These are phyloP conservation scores for Vinca major DNA, from an alignment of 305 asterid species.

Conservation along the genomic window DNA sequence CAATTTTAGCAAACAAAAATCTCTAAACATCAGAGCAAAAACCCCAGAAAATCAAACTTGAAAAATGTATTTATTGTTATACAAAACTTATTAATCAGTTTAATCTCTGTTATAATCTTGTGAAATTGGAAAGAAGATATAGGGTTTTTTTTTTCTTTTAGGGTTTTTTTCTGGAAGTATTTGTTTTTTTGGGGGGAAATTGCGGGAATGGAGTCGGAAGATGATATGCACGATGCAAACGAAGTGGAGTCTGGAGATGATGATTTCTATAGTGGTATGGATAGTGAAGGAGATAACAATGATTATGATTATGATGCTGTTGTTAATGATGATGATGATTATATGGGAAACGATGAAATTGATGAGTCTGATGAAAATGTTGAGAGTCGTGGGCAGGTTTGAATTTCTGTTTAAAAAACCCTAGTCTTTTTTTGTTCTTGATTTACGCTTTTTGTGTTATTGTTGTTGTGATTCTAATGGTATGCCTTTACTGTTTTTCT, in stretches of 20 bases:
- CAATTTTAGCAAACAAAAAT: too few relatives aligned
- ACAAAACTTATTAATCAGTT: too few relatives aligned
- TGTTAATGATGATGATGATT: conserved; percentile 63
- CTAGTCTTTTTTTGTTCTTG: neutral
- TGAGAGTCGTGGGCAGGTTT: conserved; percentile 61
- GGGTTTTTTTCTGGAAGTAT: too few relatives aligned
- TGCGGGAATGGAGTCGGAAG: conserved; percentile 61
- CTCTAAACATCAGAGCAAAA: too few relatives aligned
- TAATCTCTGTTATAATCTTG: too few relatives aligned
- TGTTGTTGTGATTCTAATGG: neutral
- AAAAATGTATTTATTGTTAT: too few relatives aligned
- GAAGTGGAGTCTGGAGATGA: conserved; percentile 62
- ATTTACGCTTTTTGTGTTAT: conserved; percentile 6
- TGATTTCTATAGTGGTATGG: conserved; percentile 45
- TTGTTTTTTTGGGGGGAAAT: too few relatives aligned
- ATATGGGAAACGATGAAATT: conserved; percentile 34
- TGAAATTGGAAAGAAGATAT: too few relatives aligned
- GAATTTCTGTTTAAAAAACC: neutral
- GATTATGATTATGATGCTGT: conserved; percentile 26
- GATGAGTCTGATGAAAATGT: conserved; percentile 45
- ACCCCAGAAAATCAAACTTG: too few relatives aligned
- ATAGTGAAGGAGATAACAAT: conserved; percentile 38
- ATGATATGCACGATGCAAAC: conserved; percentile 90
- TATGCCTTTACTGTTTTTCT: neutral
- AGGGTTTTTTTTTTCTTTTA: too few relatives aligned